Conservation (phyloP, 306 rosid genomes). For the Acacia confusa region DNA sequence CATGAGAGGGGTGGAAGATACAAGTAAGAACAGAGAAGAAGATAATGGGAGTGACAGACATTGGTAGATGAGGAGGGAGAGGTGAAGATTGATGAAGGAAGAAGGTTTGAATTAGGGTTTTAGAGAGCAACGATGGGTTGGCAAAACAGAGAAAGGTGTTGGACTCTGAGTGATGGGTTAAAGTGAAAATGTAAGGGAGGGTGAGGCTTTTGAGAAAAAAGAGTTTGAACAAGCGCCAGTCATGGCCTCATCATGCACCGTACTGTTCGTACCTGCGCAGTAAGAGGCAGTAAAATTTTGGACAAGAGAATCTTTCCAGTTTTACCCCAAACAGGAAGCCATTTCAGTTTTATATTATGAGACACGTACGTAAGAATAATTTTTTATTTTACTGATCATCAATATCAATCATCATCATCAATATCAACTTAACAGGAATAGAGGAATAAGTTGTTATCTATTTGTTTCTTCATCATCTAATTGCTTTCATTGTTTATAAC, state of each 20-base stretch:
- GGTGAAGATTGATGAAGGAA: neutral
- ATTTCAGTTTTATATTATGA: no score
- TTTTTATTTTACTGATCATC: no score
- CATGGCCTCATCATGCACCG: conserved; percentile 4
- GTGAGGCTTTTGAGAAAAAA: conserved; percentile 53
- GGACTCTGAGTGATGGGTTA: conserved; percentile 38
- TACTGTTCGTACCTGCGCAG: neutral
- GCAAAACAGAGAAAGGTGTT: conserved; percentile 38
- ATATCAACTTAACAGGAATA: no score
- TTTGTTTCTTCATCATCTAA: no score
- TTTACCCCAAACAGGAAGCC: neutral
- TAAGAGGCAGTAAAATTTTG: conserved; percentile 35
- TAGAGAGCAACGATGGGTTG: conserved; percentile 34
- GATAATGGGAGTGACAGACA: conserved; percentile 47
- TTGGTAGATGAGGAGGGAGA: conserved; percentile 19
- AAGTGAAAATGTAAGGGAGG: neutral
- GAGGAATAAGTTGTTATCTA: no score
- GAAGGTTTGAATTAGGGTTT: neutral
- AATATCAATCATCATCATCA: no score
- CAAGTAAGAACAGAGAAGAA: conserved; percentile 37
- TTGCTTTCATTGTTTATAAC: no score
- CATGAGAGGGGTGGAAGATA: conserved; percentile 54
- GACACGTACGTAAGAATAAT: no score
- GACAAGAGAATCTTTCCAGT: neutral
- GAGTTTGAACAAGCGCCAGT: conserved; percentile 75